Base-by-base conservation (phyloP, 352 stramenopile genomes). In the Phytophthora hybrid region DNA sequence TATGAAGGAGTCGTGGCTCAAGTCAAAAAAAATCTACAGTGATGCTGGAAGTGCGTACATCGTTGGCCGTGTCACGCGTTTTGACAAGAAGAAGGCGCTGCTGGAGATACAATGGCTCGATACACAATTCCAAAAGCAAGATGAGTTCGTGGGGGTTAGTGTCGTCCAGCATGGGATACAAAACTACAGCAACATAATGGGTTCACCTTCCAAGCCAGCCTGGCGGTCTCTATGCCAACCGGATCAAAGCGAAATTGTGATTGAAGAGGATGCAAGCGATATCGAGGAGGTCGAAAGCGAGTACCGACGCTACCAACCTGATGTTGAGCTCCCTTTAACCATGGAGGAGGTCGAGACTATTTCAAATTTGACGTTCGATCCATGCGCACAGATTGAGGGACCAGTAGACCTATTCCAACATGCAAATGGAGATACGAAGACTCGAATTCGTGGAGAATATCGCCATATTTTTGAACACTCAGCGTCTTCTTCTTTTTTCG, bases 31-130 rank as follows among this genome's bases (percentile, higher is more conserved):
- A 51, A 51, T 51, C 44, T 51, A 51, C 44, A 51, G 44, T 51
- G 44, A 51, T 51, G 44, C 18, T 51, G 44, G 44, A 21, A 51
- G 44, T 51, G 44, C 44, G 13, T 51, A 18, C 44, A 51, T 51
- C 9, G 44, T 51, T 51, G 44, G 44, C 10, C 44, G 44, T 51
- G 44, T 51, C 18, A 51, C 44, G 13, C 44, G 44, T 21, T 51
- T 51, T 21, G 44, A 51, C 44, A 51, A 51, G 18, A 51, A 51
- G 44, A 51, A 51, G 44, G 44, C 34, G 34, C 34, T 44, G 34
- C 34, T 44, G 13, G 34, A 44, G 34, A 44, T 44, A 44, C 34
- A 10, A 44, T 44, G 34, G 34, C 34, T 44, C 34, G 34, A 44
- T 14, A 44, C 34, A 44, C 34, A 44, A 44, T 44, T 44, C 16